These are phyloP conservation scores for Stenogyne calaminthoides DNA, from an alignment of 305 asterid species.

Conservation along the genomic window DNA sequence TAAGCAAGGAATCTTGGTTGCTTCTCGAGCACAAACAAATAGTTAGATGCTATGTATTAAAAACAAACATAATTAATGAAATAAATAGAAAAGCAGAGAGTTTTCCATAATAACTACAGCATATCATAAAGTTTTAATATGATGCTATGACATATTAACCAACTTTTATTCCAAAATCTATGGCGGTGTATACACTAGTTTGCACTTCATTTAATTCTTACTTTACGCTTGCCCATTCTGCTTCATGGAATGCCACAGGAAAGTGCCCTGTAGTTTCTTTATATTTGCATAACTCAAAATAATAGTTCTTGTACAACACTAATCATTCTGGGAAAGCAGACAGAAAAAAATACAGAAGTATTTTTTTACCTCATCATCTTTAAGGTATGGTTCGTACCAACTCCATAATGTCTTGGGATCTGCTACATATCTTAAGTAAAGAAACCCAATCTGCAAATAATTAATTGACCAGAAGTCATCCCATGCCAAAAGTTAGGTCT, in stretches of 20 bases:
- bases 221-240: slow-evolving; percentile 16
- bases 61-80: neutral
- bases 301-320: slow-evolving; percentile 8
- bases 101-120: neutral
- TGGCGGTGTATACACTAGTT: slow-evolving; percentile 15
- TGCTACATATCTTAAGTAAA: slow-evolving; percentile 83
- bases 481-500: slow-evolving; percentile 10
- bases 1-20: neutral
- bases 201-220: slow-evolving; percentile 22
- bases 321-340: slow-evolving; percentile 10
- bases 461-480: slow-evolving; percentile 8
- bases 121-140: slow-evolving; percentile 2
- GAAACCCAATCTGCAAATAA: slow-evolving; percentile 81
- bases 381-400: slow-evolving; percentile 94
- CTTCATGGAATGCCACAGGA: slow-evolving; percentile 29
- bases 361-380: slow-evolving; percentile 90
- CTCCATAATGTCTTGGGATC: slow-evolving; percentile 94
- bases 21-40: neutral
- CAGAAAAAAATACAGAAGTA: slow-evolving; percentile 26
- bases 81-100: neutral
- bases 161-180: slow-evolving; percentile 17
- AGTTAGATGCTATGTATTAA: neutral
- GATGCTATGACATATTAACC: slow-evolving; percentile 1
- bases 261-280: neutral
- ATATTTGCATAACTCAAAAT: slow-evolving; percentile 23